Base-by-base conservation (phyloP, 192 early-diverging fungal species). In the Coemansia sp. region DNA sequence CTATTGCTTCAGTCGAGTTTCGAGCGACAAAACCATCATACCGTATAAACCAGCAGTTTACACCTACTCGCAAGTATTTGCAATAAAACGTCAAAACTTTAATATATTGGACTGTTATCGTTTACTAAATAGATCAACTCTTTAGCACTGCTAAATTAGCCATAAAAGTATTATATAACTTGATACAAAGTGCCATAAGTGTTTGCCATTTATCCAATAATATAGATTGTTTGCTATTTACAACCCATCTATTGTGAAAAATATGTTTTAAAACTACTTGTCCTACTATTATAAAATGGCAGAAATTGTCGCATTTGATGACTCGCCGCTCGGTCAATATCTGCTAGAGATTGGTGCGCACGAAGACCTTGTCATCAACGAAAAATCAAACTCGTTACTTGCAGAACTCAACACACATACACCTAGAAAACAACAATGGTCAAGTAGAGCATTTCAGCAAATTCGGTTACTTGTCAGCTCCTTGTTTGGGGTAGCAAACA, bases 311-410 rank as follows among this genome's bases (percentile, higher is more conserved):
- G 58, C 63, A 7, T 80, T 63, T 49, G 72, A 80, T 38, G 72
- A 80, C 69, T 80, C 78, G 37, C 78, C 78, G 0, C 59, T 80
- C 1, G 78, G 54, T 5, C 58, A 80, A 51, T 80, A 80, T 56
- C 55, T 80, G 19, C 60, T 55, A 15, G 78, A 80, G 15, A 52
- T 71, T 10, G 72, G 58, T 6, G 60, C 69, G 1, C 17, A 59
- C 1, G 78, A 75, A 39, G 22, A 61, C 10, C 37, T 65, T 1
- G 58, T 80, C 9, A 25, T 48, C n/a, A 66, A 80, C 5, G 55
- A 63, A 12, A 29, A 61, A 4, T 17, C 39, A 2, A 22, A 56
- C 15, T 19, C 29, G 3, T 4, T 41, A 50, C 0, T 35, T 2
- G 32, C 32, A 35, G 7, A 14, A 15, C 24, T 14, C 43, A 27